Conservation (phyloP, 2,329 filamentous ascomycete species). For the Dryadomyces sulphureus region DNA sequence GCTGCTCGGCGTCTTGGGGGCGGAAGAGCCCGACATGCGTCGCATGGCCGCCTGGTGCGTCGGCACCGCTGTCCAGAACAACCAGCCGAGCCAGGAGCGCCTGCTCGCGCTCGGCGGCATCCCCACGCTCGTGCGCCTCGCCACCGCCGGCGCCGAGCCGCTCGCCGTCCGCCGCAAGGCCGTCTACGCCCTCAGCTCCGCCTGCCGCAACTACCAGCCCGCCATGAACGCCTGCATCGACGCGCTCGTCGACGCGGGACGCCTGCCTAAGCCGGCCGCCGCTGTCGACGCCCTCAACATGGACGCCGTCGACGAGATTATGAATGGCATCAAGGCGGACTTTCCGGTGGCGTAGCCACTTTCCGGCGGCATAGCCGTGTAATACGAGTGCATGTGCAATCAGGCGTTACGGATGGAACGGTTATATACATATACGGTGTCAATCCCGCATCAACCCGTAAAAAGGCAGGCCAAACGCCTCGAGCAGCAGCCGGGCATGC, state of each 20-base stretch:
- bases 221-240: slow-evolving; percentile 55
- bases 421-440: neutral
- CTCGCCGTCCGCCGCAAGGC: slow-evolving; percentile 62
- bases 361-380: slow-evolving; percentile 18
- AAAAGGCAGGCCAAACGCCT: slow-evolving; percentile 64
- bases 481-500: slow-evolving; percentile 65
- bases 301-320: slow-evolving; percentile 57
- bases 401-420: too few species aligned
- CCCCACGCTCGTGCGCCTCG: slow-evolving; percentile 51
- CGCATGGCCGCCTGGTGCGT: slow-evolving; percentile 89
- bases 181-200: slow-evolving; percentile 74
- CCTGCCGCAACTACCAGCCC: slow-evolving; percentile 78
- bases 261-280: slow-evolving; percentile 30
- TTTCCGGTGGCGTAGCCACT: too few species aligned
- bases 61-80: slow-evolving; percentile 93
- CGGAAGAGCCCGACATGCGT: slow-evolving; percentile 52
- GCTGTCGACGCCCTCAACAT: slow-evolving; percentile 59
- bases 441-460: slow-evolving; percentile 34
- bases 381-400: too few species aligned
- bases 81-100: slow-evolving; percentile 68
- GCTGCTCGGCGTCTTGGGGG: slow-evolving; percentile 53
- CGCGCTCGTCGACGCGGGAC: slow-evolving; percentile 42
- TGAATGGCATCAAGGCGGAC: slow-evolving; percentile 46
- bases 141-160: slow-evolving; percentile 42
- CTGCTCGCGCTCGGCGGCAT: slow-evolving; percentile 50